These are phyloP conservation scores for Hypoxylon sp. DNA, from an alignment of 2,329 filamentous ascomycete genomes.

Conservation along the genomic window DNA sequence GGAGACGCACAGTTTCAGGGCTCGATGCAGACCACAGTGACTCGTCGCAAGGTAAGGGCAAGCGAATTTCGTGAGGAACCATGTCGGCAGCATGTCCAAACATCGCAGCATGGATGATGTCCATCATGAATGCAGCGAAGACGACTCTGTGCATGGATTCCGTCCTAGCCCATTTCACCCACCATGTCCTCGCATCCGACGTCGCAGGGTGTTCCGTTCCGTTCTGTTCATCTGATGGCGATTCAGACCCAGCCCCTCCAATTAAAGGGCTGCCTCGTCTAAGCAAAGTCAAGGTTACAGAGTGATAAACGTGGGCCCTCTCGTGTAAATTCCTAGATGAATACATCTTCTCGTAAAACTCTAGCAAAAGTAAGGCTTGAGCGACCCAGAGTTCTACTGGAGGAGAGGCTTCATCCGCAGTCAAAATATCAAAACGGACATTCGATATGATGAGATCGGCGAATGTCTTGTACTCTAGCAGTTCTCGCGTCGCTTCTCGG, in stretches of 20 bases:
- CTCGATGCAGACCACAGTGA: constrained; percentile 86
- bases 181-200: constrained; percentile 70
- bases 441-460: constrained; percentile 76
- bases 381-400: constrained; percentile 91
- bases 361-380: constrained; percentile 84
- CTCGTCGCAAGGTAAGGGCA: constrained; percentile 90
- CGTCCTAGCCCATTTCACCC: constrained; percentile 90
- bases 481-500: constrained; percentile 68
- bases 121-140: constrained; percentile 90
- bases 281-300: constrained; percentile 87
- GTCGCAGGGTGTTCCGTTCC: constrained; percentile 67
- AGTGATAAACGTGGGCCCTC: constrained; percentile 90
- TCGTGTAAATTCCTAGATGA: constrained; percentile 87
- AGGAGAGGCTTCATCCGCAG: constrained; percentile 83
- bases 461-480: constrained; percentile 63
- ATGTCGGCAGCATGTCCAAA: constrained; percentile 93
- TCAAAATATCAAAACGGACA: constrained; percentile 87
- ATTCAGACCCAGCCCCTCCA: constrained; percentile 82
- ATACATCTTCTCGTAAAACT: constrained; percentile 94
- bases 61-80: constrained; percentile 89
- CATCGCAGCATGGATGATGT: constrained; percentile 91
- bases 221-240: constrained; percentile 78
- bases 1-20: constrained; percentile 80
- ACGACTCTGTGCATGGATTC: constrained; percentile 90
- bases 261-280: constrained; percentile 88